Percentiles rank a stretch among this genome's conserved stretches.
phyloP scores from a whole-genome alignment of 805 yeast genomes.

The Yamadazyma insecticola region DNA sequence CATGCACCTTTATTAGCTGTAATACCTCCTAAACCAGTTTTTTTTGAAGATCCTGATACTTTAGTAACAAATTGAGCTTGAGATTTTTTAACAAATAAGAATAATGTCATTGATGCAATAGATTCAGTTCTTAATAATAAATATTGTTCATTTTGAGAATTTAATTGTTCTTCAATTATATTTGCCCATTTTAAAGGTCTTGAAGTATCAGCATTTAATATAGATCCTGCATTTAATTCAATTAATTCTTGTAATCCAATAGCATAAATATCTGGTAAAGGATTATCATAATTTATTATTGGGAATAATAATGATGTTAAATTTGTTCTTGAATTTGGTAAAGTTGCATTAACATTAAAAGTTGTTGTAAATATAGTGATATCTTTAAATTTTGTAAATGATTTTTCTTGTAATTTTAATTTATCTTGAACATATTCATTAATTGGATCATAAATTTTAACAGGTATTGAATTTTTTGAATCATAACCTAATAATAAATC shows the following conservation, averaged over 20 bases:
- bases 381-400: conserved; percentile 57
- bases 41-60: conserved; percentile 91
- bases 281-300: conserved; percentile 30
- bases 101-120: conserved; percentile 62
- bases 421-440: conserved; percentile 76
- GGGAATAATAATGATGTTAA: conserved; percentile 83
- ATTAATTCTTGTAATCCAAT: conserved; percentile 93
- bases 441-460: conserved; percentile 80
- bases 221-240: conserved; percentile 87
- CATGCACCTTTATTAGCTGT: conserved; percentile 97
- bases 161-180: conserved; percentile 58
- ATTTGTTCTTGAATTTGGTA: conserved; percentile 43
- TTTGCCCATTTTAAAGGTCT: conserved; percentile 77
- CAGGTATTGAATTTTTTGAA: conserved; percentile 60
- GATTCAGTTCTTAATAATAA: conserved; percentile 70
- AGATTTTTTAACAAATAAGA: conserved; percentile 52
- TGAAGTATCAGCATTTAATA: conserved; percentile 78
- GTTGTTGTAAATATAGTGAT: conserved; percentile 77
- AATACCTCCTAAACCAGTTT: conserved; percentile 95
- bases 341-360: conserved; percentile 78
- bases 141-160: conserved; percentile 42
- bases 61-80: conserved; percentile 49
- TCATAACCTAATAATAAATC: conserved; percentile 82
- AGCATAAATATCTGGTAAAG: conserved; percentile 75
- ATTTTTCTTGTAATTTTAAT: conserved; percentile 42